Evolutionary conservation across 371 early-diverging fungal genomes (phyloP).

Genomic region (Mucor circinelloides): DNA sequence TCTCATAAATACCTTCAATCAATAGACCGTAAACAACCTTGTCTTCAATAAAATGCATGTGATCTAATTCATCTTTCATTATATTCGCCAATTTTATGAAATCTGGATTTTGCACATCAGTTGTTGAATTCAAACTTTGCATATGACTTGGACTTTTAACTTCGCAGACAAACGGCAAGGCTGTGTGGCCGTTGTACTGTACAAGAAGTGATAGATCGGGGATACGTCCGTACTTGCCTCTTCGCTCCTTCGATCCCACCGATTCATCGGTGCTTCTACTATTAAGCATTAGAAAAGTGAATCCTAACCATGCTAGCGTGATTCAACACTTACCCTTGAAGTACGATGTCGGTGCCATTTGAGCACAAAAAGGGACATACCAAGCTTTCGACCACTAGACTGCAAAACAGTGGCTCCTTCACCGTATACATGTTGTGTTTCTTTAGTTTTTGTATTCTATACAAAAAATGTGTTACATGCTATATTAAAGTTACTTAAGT

Average conservation of each 20-base stretch:
- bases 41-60: neutral
- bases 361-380: constrained; percentile 4
- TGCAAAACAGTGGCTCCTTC: neutral
- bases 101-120: constrained; percentile 3
- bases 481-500: neutral
- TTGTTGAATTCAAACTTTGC: neutral
- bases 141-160: constrained; percentile 1
- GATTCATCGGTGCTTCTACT: neutral
- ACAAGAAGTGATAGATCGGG: neutral
- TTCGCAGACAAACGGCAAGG: constrained; percentile 6
- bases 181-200: neutral
- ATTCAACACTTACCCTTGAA: neutral
- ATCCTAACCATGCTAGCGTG: neutral
- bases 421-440: neutral
- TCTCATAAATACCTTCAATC: constrained; percentile 1
- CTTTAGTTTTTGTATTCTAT: neutral
- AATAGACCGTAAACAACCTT: neutral
- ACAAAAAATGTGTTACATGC: neutral
- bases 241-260: neutral
- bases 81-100: constrained; percentile 5
- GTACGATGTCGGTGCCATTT: neutral
- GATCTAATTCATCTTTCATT: constrained; percentile 12
- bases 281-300: neutral
- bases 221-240: neutral
- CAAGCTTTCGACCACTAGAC: neutral